phyloP scores from a whole-genome alignment of 2,329 filamentous ascomycete species.

The Botrytis hyacinthi region DNA sequence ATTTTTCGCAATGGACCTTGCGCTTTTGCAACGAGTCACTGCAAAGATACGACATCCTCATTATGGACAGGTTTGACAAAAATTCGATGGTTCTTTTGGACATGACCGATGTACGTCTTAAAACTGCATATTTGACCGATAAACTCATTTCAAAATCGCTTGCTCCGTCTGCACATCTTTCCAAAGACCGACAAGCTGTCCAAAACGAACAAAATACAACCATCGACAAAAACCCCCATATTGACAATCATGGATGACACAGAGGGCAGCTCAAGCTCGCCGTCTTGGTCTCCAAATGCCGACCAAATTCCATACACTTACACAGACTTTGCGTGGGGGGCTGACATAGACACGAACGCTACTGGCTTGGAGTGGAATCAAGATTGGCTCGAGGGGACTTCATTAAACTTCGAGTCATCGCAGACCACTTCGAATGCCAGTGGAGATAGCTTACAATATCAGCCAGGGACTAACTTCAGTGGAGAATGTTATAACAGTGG shows the following conservation, averaged over 20 bases:
- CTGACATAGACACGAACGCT: neutral
- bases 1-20: neutral
- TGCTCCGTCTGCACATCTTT: neutral
- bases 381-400: neutral
- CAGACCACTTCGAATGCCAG: neutral
- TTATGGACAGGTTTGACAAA: neutral
- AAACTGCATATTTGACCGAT: slow-evolving; percentile 15
- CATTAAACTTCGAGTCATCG: neutral
- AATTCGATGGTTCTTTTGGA: slow-evolving; percentile 7
- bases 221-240: neutral
- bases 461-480: neutral
- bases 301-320: neutral
- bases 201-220: slow-evolving; percentile 5
- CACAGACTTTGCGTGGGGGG: too few species aligned
- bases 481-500: neutral
- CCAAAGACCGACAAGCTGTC: neutral
- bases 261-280: neutral
- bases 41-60: neutral
- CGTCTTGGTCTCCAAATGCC: neutral
- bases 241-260: slow-evolving; percentile 1
- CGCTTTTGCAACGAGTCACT: neutral
- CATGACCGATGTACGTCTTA: slow-evolving; percentile 18
- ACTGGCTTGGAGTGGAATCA: neutral
- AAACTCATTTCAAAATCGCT: slow-evolving; percentile 6
- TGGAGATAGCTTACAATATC: neutral